Base-by-base conservation (phyloP, 2,329 filamentous ascomycete genomes). In the Fusarium xylarioides region DNA sequence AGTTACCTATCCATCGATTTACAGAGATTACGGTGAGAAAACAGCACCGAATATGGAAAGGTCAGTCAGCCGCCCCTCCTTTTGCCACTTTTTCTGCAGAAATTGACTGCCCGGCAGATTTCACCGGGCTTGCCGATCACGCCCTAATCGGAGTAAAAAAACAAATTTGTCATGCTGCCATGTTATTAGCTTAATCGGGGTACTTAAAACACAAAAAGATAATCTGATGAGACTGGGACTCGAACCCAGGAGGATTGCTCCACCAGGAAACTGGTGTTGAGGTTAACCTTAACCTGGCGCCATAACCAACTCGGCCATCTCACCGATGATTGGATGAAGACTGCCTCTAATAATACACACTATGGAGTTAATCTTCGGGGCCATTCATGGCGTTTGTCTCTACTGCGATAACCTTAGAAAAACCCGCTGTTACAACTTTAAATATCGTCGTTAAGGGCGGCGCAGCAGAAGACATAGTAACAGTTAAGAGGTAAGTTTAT, bases 221-320 rank as follows among this genome's bases (percentile, higher is more conserved):
- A 37, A 28, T 14, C 18, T 67, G 64, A 67, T 67, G 64, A 67
- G 64, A 67, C 64, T 67, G 64, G 64, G 64, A 67, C 64, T 67
- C 63, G 64, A 67, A 67, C 63, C 63, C 63, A 66, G 63, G 63
- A 66, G 63, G 63, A 66, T 66, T 66, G 63, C 63, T 66, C 64
- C 64, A 67, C 64, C 64, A 66, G 64, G 64, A 66, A 66, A 66
- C 66, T 59, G 14, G 62, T 66, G 62, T 66, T 37, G 66, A 67
- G 64, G 64, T 66, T 67, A 52, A 67, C 64, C 64, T 67, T 67
- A 67, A 67, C 64, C 64, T 67, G 64, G 64, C 64, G 64, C 64
- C 64, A 67, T 67, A 67, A 67, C 64, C 64, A 67, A 67, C 64
- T 67, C 64, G 64, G 64, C 64, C 64, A 67, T 67, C 64, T 67